These are phyloP conservation scores for Scenedesmus sp. DNA, from an alignment of 163 green algal genomes.

Conservation along the genomic window DNA sequence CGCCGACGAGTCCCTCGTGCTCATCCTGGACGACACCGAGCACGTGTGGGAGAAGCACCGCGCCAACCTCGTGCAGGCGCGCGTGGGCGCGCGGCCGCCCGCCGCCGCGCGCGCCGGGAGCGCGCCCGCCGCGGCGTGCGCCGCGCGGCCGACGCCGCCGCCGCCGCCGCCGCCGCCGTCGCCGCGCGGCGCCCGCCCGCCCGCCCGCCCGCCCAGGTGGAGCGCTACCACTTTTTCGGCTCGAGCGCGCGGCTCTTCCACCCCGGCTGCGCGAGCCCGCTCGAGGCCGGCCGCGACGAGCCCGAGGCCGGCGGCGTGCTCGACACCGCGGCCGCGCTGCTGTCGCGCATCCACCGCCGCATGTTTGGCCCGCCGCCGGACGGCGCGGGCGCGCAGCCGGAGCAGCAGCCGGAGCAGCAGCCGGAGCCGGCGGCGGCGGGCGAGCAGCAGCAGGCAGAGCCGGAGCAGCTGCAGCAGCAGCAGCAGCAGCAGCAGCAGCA, in stretches of 20 bases:
- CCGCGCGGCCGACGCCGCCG: too few species aligned
- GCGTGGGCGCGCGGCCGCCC: too few species aligned
- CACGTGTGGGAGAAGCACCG: conserved; percentile 83
- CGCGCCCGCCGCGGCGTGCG: too few species aligned
- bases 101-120: too few species aligned
- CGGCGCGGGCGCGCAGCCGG: neutral
- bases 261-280: neutral
- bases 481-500: neutral
- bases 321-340: conserved; percentile 6
- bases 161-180: too few species aligned
- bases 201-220: too few species aligned
- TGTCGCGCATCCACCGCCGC: conserved; percentile 15
- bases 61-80: conserved; percentile 80
- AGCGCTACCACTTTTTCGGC: conserved; percentile 90
- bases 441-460: neutral
- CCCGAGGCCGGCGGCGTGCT: conserved; percentile 2
- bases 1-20: conserved; percentile 57
- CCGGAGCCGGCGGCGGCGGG: neutral
- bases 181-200: too few species aligned
- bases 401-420: conserved; percentile 23
- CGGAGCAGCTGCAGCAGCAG: conserved; percentile 16
- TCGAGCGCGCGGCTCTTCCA: conserved; percentile 57
- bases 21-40: conserved; percentile 90
- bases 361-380: conserved; percentile 17
- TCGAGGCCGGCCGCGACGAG: conserved; percentile 31